Evolutionary conservation across 768 basidiomycete genomes (phyloP), one percentile per base, ranked within the genome.

Genomic region (Tremella yokohamensis): DNA sequence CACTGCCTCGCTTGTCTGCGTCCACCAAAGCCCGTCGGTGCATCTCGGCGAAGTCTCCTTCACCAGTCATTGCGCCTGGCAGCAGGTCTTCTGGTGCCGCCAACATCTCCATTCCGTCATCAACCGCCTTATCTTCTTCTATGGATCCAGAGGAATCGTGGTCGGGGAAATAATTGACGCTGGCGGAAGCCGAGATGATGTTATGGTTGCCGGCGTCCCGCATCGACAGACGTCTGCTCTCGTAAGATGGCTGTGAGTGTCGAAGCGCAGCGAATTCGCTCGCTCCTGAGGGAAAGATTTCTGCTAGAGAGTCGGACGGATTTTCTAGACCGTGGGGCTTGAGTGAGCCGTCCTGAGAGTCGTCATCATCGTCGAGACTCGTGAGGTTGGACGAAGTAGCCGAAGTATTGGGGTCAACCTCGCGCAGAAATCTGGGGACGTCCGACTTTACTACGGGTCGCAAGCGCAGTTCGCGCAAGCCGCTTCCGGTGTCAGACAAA

Each of bases 1-100:
- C 69, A 57, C 73, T 74, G 11, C 73, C 75, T 29, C 75, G 49
- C 60, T 74, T 74, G 49, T 69, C 73, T 12, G 60, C 22, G n/a
- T 56, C 62, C 4, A 58, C 54, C 52, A 63, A 48, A 34, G 54
- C 57, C 49, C 51, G 52, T 19, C 61, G 63, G 34, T 54, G 54
- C 15, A 45, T 19, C 56, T 55, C 52, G 25, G 56, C 44, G 40
- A 52, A 34, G 15, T 54, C 20, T n/a, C 20, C 42, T 37, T 47
- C 42, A 39, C 57, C 49, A 34, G 29, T 4, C 29, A 34, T 34
- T 34, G 29, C 29, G 29, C 29, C 11, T 4, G 29, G 11, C 20
- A 16, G 54, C 55, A 42, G 38, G 6, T 56, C 26, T 38, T 15
- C 29, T 6, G 52, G 49, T 15, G 42, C 40, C n/a, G 53, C 29